Conservation (phyloP, 768 basidiomycete species). For the Kwoniella bestiolae region DNA sequence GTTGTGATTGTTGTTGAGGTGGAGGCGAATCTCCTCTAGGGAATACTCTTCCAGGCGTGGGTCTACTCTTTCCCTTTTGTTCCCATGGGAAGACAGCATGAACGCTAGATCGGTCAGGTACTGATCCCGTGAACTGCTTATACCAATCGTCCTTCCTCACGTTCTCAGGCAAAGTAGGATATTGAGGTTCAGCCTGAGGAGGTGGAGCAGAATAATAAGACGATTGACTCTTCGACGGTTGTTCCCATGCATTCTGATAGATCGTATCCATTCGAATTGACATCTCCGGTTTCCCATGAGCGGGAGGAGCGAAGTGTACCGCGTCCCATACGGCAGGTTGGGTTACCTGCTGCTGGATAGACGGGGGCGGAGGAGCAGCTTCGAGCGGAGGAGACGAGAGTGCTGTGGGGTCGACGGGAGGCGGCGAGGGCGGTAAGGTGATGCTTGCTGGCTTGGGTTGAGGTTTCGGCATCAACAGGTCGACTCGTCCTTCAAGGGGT, state of each 20-base stretch:
- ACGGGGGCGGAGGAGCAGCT: constrained; percentile 43
- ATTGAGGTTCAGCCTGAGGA: constrained; percentile 37
- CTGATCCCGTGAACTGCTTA: constrained; percentile 53
- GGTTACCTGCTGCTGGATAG: constrained; percentile 42
- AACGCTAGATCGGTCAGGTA: constrained; percentile 74
- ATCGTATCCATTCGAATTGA: constrained; percentile 70
- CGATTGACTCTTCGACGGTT: constrained; percentile 57
- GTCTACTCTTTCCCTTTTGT: constrained; percentile 58
- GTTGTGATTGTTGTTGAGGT: constrained; percentile 23
- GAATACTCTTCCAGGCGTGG: constrained; percentile 49
- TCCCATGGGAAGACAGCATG: constrained; percentile 96
- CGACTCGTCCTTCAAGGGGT: constrained; percentile 85
- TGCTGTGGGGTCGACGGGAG: constrained; percentile 56
- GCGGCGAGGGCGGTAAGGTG: constrained; percentile 29
- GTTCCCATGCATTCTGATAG: constrained; percentile 87
- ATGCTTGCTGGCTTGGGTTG: constrained; percentile 25
- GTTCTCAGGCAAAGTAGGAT: constrained; percentile 70
- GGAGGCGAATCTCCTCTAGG: constrained; percentile 59
- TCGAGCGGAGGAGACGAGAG: constrained; percentile 58
- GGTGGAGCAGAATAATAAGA: constrained; percentile 29
- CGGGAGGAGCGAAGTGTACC: constrained; percentile 77
- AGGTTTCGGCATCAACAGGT: constrained; percentile 72
- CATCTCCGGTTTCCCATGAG: constrained; percentile 64
- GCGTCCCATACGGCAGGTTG: constrained; percentile 81
- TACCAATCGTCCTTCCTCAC: constrained; percentile 75